phyloP scores from a whole-genome alignment of 352 stramenopile species.

The Aphanomyces stellatus region DNA sequence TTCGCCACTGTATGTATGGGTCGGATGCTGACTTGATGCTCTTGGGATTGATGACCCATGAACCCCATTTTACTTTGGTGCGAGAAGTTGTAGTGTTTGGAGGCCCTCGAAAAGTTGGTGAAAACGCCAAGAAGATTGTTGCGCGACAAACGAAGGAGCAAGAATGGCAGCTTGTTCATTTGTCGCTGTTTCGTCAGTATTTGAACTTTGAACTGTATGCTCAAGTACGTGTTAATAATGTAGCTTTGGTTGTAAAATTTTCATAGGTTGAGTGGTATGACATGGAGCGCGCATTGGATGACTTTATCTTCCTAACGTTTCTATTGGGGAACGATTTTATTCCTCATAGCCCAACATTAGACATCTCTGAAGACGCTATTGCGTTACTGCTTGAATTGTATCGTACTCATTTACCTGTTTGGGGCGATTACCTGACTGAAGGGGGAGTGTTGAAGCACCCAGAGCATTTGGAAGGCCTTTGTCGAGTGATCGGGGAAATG shows the following conservation, averaged over 20 bases:
- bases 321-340: conserved; percentile 99
- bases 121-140: conserved; percentile 86
- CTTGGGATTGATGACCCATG: conserved; percentile 95
- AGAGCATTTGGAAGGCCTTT: conserved; percentile 86
- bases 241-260: conserved; percentile 15
- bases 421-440: conserved; percentile 89
- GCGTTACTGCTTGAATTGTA: conserved; percentile 90
- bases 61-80: conserved; percentile 98
- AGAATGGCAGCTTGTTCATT: conserved; percentile 96
- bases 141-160: conserved; percentile 88
- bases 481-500: conserved; percentile 87
- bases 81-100: conserved; percentile 97
- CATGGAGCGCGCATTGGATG: conserved; percentile 96
- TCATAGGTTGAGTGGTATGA: conserved; percentile 36
- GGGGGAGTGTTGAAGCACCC: conserved; percentile 87
- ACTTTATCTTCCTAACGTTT: conserved; percentile 99
- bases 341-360: conserved; percentile 96
- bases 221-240: not conserved
- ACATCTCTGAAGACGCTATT: conserved; percentile 98
- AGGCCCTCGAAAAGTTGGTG: conserved; percentile 29
- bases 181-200: conserved; percentile 97
- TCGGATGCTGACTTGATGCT: conserved; percentile 99
- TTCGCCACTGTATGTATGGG: conserved; percentile 98
- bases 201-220: conserved; percentile 94
- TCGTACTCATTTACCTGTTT: conserved; percentile 68